Conservation (phyloP, 768 basidiomycete genomes). For the Kwoniella shandongensis region DNA sequence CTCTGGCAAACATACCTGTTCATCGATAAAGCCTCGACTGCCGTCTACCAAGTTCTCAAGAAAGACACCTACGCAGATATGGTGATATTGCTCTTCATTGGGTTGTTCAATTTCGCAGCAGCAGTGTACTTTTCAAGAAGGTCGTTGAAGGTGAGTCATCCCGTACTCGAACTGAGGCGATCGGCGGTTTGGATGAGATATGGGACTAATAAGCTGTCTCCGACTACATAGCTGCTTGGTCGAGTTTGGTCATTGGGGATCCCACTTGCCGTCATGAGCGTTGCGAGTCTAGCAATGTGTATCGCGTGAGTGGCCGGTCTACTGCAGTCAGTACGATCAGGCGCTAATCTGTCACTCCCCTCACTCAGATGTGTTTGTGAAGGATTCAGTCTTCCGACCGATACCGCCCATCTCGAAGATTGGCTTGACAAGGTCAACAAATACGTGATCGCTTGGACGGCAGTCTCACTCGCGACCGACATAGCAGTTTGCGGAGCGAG, state of each 20-base stretch:
- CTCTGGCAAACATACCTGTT: conserved; percentile 19
- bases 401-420: background rate
- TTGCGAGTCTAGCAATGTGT: conserved; percentile 15
- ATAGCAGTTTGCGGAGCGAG: conserved; percentile 9
- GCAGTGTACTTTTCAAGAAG: conserved; percentile 8
- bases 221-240: conserved; percentile 9
- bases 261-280: conserved; percentile 4
- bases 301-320: conserved; percentile 10
- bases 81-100: conserved; percentile 7
- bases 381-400: conserved; percentile 6
- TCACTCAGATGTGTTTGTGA: conserved; percentile 4
- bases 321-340: background rate
- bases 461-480: conserved; percentile 5
- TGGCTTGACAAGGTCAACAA: conserved; percentile 7
- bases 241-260: background rate
- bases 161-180: too few relatives aligned
- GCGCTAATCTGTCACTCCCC: too few relatives aligned
- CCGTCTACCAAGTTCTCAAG: conserved; percentile 4
- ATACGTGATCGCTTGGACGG: conserved; percentile 17
- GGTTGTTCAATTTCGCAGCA: conserved; percentile 11
- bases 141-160: conserved; percentile 12
- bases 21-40: conserved; percentile 17
- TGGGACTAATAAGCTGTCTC: too few relatives aligned
- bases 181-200: too few relatives aligned
- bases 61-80: conserved; percentile 18